phyloP scores from a whole-genome alignment of 768 basidiomycete genomes.

The Tephrocybe sp. region DNA sequence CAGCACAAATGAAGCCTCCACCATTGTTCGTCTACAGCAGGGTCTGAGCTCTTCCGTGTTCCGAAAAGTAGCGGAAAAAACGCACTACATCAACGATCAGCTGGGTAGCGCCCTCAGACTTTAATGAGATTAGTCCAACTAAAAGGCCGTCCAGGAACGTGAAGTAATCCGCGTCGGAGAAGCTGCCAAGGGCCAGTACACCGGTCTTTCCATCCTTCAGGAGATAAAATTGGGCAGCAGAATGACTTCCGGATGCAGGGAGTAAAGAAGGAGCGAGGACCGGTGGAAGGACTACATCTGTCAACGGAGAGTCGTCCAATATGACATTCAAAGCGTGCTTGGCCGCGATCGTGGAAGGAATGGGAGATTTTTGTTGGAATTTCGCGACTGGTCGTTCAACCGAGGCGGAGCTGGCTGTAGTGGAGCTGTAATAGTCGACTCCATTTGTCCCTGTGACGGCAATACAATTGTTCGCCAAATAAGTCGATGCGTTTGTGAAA shows the following conservation, averaged over 20 bases:
- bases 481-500: constrained; percentile 51
- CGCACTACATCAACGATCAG: constrained; percentile 61
- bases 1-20: constrained; percentile 58
- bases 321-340: constrained; percentile 49
- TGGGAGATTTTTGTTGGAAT: constrained; percentile 40
- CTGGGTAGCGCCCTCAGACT: constrained; percentile 45
- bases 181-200: constrained; percentile 58
- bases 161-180: constrained; percentile 45
- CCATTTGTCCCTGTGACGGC: constrained; percentile 52
- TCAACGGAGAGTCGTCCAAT: constrained; percentile 43
- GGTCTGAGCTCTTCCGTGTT: not conserved
- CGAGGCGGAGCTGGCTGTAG: constrained; percentile 9
- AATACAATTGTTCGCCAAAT: constrained; percentile 52
- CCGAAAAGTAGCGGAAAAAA: constrained; percentile 7
- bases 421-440: constrained; percentile 31
- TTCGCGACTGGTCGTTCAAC: constrained; percentile 27
- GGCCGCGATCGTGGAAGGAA: constrained; percentile 28
- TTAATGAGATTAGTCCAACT: constrained; percentile 46
- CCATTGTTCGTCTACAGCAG: constrained; percentile 45
- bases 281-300: constrained; percentile 44
- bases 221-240: constrained; percentile 56
- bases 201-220: constrained; percentile 54
- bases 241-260: constrained; percentile 43
- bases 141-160: constrained; percentile 43
- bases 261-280: constrained; percentile 35